phyloP scores from a whole-genome alignment of 176 grass and related monocot genomes.

The Ampelocalamus luodianensis region DNA sequence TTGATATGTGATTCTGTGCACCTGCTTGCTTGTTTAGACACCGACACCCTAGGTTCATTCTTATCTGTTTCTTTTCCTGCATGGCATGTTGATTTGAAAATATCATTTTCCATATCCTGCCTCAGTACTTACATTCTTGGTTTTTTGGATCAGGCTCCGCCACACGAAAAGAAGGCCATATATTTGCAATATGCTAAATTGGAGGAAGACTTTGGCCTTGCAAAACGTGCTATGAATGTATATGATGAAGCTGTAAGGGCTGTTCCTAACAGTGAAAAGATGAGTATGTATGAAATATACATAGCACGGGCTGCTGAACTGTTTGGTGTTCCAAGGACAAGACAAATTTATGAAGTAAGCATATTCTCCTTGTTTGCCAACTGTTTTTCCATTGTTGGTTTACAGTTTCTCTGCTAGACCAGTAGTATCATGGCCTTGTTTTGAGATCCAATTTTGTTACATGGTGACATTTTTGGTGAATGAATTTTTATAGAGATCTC shows the following conservation, averaged over 20 bases:
- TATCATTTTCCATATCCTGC: slow-evolving; percentile 31
- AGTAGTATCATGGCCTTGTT: slow-evolving; percentile 2
- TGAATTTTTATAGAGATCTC: slow-evolving; percentile 6
- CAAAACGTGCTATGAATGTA: slow-evolving; percentile 82
- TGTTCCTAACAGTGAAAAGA: slow-evolving; percentile 68
- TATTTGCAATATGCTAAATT: slow-evolving; percentile 92
- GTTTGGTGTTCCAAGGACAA: slow-evolving; percentile 81
- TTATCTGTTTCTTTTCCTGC: slow-evolving; percentile 26
- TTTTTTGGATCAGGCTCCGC: slow-evolving; percentile 64
- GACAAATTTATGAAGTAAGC: slow-evolving; percentile 80
- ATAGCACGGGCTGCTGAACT: slow-evolving; percentile 71
- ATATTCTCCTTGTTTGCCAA: slow-evolving; percentile 15
- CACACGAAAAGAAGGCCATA: slow-evolving; percentile 68
- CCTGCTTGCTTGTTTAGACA: slow-evolving; percentile 35
- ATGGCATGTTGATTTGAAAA: slow-evolving; percentile 16
- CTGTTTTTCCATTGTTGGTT: not conserved
- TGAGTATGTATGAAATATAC: slow-evolving; percentile 89
- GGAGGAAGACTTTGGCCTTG: slow-evolving; percentile 86
- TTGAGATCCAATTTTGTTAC: slow-evolving; percentile 15
- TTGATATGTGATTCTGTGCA: slow-evolving; percentile 5
- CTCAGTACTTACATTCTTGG: slow-evolving; percentile 35
- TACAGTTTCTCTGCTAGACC: slow-evolving; percentile 27
- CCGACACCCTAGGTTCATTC: not conserved
- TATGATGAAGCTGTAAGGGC: slow-evolving; percentile 80
- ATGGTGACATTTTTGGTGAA: not conserved